These are phyloP conservation scores for Triticum turgidum DNA, from an alignment of 176 grass and related monocot species.

Conservation along the genomic window DNA sequence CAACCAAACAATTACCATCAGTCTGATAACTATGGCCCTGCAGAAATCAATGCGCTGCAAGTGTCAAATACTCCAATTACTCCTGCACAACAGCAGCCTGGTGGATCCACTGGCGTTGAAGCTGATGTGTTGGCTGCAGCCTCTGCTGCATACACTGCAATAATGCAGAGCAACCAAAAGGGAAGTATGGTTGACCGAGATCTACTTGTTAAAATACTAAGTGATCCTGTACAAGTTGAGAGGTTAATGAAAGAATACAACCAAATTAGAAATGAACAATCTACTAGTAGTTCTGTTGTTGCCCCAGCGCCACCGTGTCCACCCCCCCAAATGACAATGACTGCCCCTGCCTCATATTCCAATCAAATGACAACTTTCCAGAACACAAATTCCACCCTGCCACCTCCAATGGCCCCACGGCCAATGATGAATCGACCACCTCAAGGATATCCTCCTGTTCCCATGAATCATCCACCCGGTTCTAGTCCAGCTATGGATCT, in stretches of 20 bases:
- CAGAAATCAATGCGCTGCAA: not conserved
- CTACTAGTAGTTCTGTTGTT: slow-evolving; percentile 39
- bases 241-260: slow-evolving; percentile 69
- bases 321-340: slow-evolving; percentile 27
- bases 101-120: slow-evolving; percentile 23
- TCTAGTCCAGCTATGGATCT: slow-evolving; percentile 14
- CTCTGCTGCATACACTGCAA: slow-evolving; percentile 76
- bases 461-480: slow-evolving; percentile 34
- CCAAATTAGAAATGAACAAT: slow-evolving; percentile 40
- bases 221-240: slow-evolving; percentile 72
- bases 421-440: slow-evolving; percentile 29
- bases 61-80: slow-evolving; percentile 21
- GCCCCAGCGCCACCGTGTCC: slow-evolving; percentile 27
- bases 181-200: slow-evolving; percentile 76
- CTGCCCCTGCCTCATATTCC: slow-evolving; percentile 1
- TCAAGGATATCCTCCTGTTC: slow-evolving; percentile 34
- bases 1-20: slow-evolving; percentile 32
- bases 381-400: slow-evolving; percentile 16
- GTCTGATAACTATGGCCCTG: slow-evolving; percentile 28
- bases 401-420: not conserved
- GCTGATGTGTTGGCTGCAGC: slow-evolving; percentile 77
- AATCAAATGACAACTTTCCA: slow-evolving; percentile 33
- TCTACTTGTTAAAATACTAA: slow-evolving; percentile 89
- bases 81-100: slow-evolving; percentile 18
- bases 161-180: slow-evolving; percentile 77